Evolutionary conservation across 2,329 filamentous ascomycete genomes (phyloP).

Genomic region (Blastomyces parvus): DNA sequence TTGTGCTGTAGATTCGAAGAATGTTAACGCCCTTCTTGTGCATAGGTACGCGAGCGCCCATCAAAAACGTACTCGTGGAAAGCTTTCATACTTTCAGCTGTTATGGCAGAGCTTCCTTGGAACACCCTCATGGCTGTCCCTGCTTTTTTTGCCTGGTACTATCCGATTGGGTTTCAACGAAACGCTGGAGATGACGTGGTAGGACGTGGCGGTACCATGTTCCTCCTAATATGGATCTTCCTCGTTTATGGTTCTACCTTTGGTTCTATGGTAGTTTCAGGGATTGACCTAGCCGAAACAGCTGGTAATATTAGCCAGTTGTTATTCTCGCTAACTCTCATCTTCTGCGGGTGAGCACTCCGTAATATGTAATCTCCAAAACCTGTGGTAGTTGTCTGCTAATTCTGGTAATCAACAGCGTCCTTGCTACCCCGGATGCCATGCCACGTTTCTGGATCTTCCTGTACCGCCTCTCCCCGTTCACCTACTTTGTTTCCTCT

Average conservation of each 20-base stretch:
- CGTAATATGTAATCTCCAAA: background rate
- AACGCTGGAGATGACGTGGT: conserved; percentile 35
- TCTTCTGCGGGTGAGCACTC: conserved; percentile 42
- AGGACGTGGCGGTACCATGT: conserved; percentile 54
- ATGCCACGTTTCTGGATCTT: conserved; percentile 68
- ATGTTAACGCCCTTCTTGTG: background rate
- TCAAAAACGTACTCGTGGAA: conserved; percentile 68
- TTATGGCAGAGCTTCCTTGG: conserved; percentile 62
- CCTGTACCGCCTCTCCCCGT: conserved; percentile 61
- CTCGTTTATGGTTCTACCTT: conserved; percentile 65
- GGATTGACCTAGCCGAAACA: conserved; percentile 58
- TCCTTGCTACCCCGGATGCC: conserved; percentile 43
- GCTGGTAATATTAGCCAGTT: conserved; percentile 56
- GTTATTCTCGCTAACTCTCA: conserved; percentile 48
- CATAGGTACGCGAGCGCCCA: conserved; percentile 45
- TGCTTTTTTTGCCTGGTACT: conserved; percentile 59
- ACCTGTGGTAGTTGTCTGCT: background rate
- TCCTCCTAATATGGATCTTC: conserved; percentile 56
- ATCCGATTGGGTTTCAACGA: conserved; percentile 45
- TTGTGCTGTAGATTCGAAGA: background rate
- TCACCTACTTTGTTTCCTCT: conserved; percentile 50
- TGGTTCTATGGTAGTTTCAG: conserved; percentile 63
- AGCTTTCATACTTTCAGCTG: conserved; percentile 58
- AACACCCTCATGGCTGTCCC: conserved; percentile 53
- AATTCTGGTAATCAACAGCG: conserved; percentile 18